A percentile compares a stretch with the other conserved stretches of the same genome.
Conservation (phyloP, 2,329 filamentous ascomycete genomes). For the Stromatinia cepivora region DNA sequence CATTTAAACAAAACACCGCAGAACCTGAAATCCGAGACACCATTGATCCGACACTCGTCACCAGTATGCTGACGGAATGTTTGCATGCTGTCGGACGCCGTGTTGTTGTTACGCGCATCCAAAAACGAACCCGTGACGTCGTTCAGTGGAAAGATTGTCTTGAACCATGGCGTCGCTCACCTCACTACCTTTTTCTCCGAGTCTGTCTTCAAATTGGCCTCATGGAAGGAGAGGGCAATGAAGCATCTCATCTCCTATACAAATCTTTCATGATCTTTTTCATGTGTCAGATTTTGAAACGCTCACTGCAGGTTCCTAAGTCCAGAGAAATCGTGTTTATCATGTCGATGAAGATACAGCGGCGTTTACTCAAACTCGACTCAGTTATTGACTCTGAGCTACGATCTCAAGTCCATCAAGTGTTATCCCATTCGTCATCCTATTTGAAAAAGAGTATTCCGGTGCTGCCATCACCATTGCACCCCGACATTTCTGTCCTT, state of each 20-base stretch:
- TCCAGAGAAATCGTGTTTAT: conserved; percentile 41
- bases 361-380: conserved; percentile 47
- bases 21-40: conserved; percentile 52
- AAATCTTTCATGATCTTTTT: conserved; percentile 54
- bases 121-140: conserved; percentile 57
- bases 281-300: conserved; percentile 43
- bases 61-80: conserved; percentile 50
- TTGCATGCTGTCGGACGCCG: conserved; percentile 45
- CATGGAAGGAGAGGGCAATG: not conserved
- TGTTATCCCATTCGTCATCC: not conserved
- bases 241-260: conserved; percentile 42
- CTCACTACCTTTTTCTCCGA: conserved; percentile 56
- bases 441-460: not conserved
- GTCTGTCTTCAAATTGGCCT: conserved; percentile 48
- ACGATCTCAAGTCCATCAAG: not conserved
- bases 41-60: conserved; percentile 51
- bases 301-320: conserved; percentile 27
- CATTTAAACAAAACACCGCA: conserved; percentile 37
- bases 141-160: conserved; percentile 45
- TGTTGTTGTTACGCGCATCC: conserved; percentile 40
- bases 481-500: not conserved
- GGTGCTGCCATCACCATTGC: too few relatives aligned
- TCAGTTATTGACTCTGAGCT: not conserved
- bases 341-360: conserved; percentile 49
- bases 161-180: conserved; percentile 52